Evolutionary conservation across 2,329 filamentous ascomycete species (phyloP).

Genomic region (Pezicula carpinea): DNA sequence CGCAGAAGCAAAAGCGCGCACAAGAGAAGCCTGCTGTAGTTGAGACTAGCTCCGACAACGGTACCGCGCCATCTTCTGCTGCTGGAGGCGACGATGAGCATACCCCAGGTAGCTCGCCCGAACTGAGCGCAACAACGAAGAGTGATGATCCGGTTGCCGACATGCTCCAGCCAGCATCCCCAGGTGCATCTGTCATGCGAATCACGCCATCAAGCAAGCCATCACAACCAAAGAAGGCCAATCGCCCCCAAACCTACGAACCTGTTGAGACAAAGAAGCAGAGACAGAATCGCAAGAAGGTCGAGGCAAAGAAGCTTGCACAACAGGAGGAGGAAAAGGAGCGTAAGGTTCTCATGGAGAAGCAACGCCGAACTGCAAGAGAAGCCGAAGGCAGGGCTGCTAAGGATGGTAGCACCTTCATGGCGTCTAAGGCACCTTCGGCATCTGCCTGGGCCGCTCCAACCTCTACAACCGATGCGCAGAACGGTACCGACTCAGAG

Average conservation of each 20-base stretch:
- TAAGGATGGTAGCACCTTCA: constrained; percentile 68
- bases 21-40: constrained; percentile 43
- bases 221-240: constrained; percentile 54
- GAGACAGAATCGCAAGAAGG: constrained; percentile 86
- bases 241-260: constrained; percentile 53
- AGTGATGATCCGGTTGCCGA: constrained; percentile 66
- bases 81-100: constrained; percentile 74
- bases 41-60: constrained; percentile 35
- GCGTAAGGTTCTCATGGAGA: constrained; percentile 72
- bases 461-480: constrained; percentile 14
- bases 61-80: constrained; percentile 62
- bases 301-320: constrained; percentile 69
- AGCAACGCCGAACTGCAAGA: constrained; percentile 76
- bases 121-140: constrained; percentile 47
- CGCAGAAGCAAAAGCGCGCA: constrained; percentile 64
- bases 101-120: constrained; percentile 65
- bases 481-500: constrained; percentile 31
- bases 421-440: constrained; percentile 38
- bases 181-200: constrained; percentile 71
- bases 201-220: constrained; percentile 64
- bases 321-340: constrained; percentile 75
- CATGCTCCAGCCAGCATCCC: constrained; percentile 75
- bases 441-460: constrained; percentile 41
- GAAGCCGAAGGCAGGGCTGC: constrained; percentile 77
- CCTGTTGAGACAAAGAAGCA: constrained; percentile 87